Evolutionary conservation across 768 basidiomycete genomes (phyloP).

Genomic region (Boletus tomentosulus): DNA sequence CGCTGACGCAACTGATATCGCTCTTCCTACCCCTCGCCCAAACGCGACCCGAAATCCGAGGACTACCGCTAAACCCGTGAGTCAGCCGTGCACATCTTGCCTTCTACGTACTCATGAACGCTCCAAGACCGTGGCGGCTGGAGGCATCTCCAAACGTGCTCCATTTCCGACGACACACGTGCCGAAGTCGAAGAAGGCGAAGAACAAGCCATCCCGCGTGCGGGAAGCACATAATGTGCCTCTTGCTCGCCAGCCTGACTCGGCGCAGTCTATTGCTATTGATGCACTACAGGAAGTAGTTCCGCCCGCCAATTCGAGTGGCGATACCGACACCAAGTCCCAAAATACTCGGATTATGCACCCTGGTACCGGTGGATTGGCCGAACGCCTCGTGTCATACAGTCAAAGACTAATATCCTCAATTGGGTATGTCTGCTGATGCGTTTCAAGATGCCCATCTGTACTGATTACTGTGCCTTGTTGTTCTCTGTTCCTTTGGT

Average conservation of each 20-base stretch:
- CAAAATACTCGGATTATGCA: conserved; percentile 13
- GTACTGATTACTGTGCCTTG: conserved; percentile 28
- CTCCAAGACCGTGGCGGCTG: conserved; percentile 16
- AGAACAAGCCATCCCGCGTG: conserved; percentile 12
- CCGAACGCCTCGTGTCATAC: conserved; percentile 47
- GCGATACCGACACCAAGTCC: conserved; percentile 28
- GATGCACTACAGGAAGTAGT: conserved; percentile 10
- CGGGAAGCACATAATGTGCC: conserved; percentile 9
- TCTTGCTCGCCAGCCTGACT: conserved; percentile 4
- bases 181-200: conserved; percentile 18
- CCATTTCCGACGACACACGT: conserved; percentile 13
- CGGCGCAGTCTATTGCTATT: conserved; percentile 14
- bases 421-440: conserved; percentile 40
- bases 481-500: conserved; percentile 13
- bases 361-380: conserved; percentile 33
- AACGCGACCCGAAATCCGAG: conserved; percentile 25
- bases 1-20: neutral
- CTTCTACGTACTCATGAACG: conserved; percentile 16
- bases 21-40: conserved; percentile 3
- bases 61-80: conserved; percentile 21
- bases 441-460: conserved; percentile 14
- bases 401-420: conserved; percentile 43
- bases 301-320: conserved; percentile 20
- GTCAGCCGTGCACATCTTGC: conserved; percentile 8
- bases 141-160: conserved; percentile 18